phyloP scores from a whole-genome alignment of 2,329 filamentous ascomycete genomes.

The Diaporthe velutina region DNA sequence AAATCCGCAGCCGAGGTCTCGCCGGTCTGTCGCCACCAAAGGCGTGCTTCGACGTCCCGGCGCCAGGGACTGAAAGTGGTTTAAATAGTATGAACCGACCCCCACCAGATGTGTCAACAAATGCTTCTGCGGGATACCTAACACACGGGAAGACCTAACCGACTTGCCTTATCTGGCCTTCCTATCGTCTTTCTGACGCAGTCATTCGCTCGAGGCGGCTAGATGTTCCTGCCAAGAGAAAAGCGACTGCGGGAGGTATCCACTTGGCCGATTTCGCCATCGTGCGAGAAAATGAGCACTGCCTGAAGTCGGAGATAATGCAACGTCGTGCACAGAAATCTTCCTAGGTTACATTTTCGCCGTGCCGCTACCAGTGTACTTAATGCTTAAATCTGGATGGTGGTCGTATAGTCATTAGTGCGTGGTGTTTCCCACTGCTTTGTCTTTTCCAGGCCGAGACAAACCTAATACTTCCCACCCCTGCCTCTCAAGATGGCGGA shows the following conservation, averaged over 20 bases:
- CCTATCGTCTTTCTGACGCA: neutral
- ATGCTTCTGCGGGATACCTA: neutral
- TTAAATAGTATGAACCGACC: neutral
- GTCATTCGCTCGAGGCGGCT: neutral
- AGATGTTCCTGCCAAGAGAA: slow-evolving; percentile 1
- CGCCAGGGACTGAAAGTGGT: neutral
- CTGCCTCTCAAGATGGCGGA: slow-evolving; percentile 13
- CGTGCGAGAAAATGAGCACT: slow-evolving; percentile 1
- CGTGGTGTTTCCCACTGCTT: neutral
- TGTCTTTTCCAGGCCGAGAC: neutral
- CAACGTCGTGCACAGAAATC: slow-evolving; percentile 4
- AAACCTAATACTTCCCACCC: neutral
- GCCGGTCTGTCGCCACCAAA: neutral
- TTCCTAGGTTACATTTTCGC: neutral
- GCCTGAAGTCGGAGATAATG: slow-evolving; percentile 17
- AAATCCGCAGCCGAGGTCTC: neutral
- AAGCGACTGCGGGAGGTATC: slow-evolving; percentile 10
- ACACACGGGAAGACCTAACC: neutral
- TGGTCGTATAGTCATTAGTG: neutral
- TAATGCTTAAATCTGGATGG: neutral
- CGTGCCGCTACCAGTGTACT: neutral
- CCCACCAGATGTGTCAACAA: slow-evolving; percentile 12
- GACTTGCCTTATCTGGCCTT: slow-evolving; percentile 9
- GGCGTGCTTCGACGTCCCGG: neutral
- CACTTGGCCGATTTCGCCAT: slow-evolving; percentile 26